A percentile compares a stretch with the other conserved stretches of the same genome.
These are phyloP conservation scores for Bretschneidera sinensis DNA, from an alignment of 345 rosid genomes.

Conservation along the genomic window DNA sequence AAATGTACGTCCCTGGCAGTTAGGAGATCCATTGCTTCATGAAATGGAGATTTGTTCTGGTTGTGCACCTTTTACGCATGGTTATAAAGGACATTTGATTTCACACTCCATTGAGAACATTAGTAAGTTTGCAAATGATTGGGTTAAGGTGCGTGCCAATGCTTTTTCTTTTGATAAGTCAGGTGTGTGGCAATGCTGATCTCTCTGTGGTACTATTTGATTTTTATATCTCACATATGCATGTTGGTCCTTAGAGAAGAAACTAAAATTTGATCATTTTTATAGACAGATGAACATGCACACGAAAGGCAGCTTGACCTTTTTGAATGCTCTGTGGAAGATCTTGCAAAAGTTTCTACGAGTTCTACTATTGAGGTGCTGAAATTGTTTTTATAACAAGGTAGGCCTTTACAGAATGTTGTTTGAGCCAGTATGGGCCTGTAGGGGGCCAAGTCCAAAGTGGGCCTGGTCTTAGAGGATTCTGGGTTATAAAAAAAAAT, in stretches of 20 bases:
- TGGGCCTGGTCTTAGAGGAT: too few relatives aligned
- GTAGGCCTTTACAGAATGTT: too few relatives aligned
- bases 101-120: slow-evolving; percentile 25
- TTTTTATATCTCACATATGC: slow-evolving; percentile 15
- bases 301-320: slow-evolving; percentile 34
- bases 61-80: slow-evolving; percentile 39
- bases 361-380: slow-evolving; percentile 42
- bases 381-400: slow-evolving; percentile 1
- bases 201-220: background rate
- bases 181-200: slow-evolving; percentile 18
- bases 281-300: slow-evolving; percentile 51
- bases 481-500: too few relatives aligned
- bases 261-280: slow-evolving; percentile 19
- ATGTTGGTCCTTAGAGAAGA: slow-evolving; percentile 11
- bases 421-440: too few relatives aligned
- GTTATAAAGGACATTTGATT: slow-evolving; percentile 32
- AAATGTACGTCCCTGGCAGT: slow-evolving; percentile 47
- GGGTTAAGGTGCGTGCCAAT: slow-evolving; percentile 51
- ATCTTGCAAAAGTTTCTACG: slow-evolving; percentile 48
- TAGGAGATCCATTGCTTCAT: slow-evolving; percentile 68
- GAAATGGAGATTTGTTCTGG: slow-evolving; percentile 78
- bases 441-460: too few relatives aligned
- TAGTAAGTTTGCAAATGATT: slow-evolving; percentile 42
- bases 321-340: slow-evolving; percentile 79
- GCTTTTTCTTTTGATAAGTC: too few relatives aligned